phyloP scores from a whole-genome alignment of 345 rosid genomes.

The Salix purpurea region DNA sequence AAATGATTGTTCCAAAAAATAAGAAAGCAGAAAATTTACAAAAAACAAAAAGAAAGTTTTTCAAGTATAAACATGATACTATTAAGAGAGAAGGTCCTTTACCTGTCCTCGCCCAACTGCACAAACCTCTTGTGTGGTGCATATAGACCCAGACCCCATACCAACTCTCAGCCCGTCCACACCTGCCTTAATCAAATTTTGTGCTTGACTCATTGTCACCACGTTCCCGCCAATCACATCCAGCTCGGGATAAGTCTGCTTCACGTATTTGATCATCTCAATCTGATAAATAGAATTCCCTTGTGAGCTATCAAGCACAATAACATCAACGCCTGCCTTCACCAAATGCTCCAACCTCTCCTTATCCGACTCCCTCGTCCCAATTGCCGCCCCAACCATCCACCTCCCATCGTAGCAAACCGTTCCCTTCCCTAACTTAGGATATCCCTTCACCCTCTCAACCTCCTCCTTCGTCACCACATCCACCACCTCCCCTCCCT shows the following conservation, averaged over 20 bases:
- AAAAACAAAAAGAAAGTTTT: neutral
- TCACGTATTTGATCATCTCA: slow-evolving; percentile 77
- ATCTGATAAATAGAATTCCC: slow-evolving; percentile 86
- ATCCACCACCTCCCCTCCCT: slow-evolving; percentile 55
- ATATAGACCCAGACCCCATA: slow-evolving; percentile 95
- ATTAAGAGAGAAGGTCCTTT: slow-evolving; percentile 6
- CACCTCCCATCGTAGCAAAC: slow-evolving; percentile 71
- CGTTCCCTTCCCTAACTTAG: slow-evolving; percentile 58
- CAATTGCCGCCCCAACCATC: slow-evolving; percentile 92
- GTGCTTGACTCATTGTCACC: slow-evolving; percentile 80
- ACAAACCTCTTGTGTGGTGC: slow-evolving; percentile 95
- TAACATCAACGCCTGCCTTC: slow-evolving; percentile 58
- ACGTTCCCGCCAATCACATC: slow-evolving; percentile 92
- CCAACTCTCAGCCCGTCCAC: slow-evolving; percentile 86
- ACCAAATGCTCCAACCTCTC: slow-evolving; percentile 76
- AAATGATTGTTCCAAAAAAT: neutral
- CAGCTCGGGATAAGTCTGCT: slow-evolving; percentile 58
- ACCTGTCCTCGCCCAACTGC: slow-evolving; percentile 98
- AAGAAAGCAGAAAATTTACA: neutral
- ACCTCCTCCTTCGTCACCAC: slow-evolving; percentile 63
- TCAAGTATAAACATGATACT: neutral
- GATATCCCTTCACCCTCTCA: slow-evolving; percentile 65
- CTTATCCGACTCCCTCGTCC: slow-evolving; percentile 76
- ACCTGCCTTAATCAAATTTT: slow-evolving; percentile 76
- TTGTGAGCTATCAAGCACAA: slow-evolving; percentile 87